These are phyloP conservation scores for Metschnikowia continentalis DNA, from an alignment of 805 yeast genomes.

Conservation along the genomic window DNA sequence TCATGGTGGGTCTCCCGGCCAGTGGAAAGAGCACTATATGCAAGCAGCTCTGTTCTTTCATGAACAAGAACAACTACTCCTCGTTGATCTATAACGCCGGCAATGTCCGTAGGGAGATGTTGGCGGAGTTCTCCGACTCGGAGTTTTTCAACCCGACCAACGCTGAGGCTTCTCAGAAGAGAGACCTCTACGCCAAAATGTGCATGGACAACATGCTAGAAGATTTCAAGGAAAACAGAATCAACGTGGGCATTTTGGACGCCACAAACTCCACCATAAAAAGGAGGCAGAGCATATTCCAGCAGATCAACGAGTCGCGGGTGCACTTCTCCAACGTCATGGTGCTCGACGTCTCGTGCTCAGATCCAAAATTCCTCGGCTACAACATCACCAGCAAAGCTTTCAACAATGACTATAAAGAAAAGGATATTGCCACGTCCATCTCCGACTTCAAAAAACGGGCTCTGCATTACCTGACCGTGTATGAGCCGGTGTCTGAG, in stretches of 20 bases:
- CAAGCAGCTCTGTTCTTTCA: conserved; percentile 26
- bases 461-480: conserved; percentile 45
- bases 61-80: conserved; percentile 10
- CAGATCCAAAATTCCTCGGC: conserved; percentile 47
- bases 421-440: conserved; percentile 48
- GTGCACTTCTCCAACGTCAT: conserved; percentile 37
- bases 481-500: conserved; percentile 15
- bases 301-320: conserved; percentile 17
- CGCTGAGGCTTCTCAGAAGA: conserved; percentile 24
- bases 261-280: conserved; percentile 40
- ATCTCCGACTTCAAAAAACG: conserved; percentile 58
- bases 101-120: conserved; percentile 40
- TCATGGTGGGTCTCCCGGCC: conserved; percentile 41
- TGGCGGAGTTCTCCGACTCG: conserved; percentile 24
- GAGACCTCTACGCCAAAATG: conserved; percentile 35
- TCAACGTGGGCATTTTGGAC: conserved; percentile 38
- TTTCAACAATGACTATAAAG: conserved; percentile 55
- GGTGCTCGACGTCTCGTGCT: conserved; percentile 57
- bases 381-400: conserved; percentile 66
- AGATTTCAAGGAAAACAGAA: conserved; percentile 24
- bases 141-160: conserved; percentile 38
- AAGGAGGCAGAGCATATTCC: conserved; percentile 31
- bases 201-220: conserved; percentile 29
- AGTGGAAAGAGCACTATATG: conserved; percentile 39
- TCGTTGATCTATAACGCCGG: conserved; percentile 45